A percentile compares a stretch with the other conserved stretches of the same genome.
Conservation (phyloP, 306 rosid genomes). For the Leucaena leucocephala region DNA sequence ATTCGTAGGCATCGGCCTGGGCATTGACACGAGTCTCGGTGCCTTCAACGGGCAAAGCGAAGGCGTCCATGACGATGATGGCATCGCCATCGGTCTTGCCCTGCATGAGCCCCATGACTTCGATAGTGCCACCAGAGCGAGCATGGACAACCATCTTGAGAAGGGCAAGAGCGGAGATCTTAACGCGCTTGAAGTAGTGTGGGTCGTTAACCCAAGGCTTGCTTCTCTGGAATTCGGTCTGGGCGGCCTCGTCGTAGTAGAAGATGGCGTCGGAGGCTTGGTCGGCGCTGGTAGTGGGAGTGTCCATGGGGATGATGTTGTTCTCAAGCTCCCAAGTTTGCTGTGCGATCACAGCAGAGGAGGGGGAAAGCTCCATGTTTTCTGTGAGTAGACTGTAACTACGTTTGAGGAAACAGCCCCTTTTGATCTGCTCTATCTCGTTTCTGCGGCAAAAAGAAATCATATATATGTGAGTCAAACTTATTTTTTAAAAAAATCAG, state of each 20-base stretch:
- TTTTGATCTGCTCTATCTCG: too few species aligned
- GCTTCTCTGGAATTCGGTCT: slow-evolving; percentile 74
- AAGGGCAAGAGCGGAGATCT: slow-evolving; percentile 95
- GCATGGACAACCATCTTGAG: slow-evolving; percentile 99
- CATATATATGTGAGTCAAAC: too few species aligned
- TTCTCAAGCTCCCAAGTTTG: slow-evolving; percentile 96
- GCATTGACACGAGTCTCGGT: slow-evolving; percentile 98
- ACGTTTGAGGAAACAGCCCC: too few species aligned
- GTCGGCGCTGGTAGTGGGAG: slow-evolving; percentile 56
- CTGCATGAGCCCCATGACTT: slow-evolving; percentile 99
- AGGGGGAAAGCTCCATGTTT: slow-evolving; percentile 52
- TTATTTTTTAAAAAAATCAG: too few species aligned
- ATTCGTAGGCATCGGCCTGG: slow-evolving; percentile 98
- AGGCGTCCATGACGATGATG: slow-evolving; percentile 94
- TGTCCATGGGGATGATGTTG: slow-evolving; percentile 78
- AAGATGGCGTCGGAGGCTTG: slow-evolving; percentile 73
- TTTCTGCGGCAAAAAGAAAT: too few species aligned
- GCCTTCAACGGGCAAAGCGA: slow-evolving; percentile 94
- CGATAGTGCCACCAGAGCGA: slow-evolving; percentile 97
- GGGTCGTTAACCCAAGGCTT: slow-evolving; percentile 92
- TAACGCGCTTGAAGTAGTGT: slow-evolving; percentile 95
- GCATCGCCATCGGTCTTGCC: slow-evolving; percentile 92
- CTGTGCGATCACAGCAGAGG: slow-evolving; percentile 58
- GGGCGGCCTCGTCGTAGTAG: slow-evolving; percentile 81
- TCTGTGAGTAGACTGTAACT: not conserved